A percentile compares a stretch with the other conserved stretches of the same genome.
phyloP scores from a whole-genome alignment of 2,329 filamentous ascomycete species.

The Cordyceps militaris region DNA sequence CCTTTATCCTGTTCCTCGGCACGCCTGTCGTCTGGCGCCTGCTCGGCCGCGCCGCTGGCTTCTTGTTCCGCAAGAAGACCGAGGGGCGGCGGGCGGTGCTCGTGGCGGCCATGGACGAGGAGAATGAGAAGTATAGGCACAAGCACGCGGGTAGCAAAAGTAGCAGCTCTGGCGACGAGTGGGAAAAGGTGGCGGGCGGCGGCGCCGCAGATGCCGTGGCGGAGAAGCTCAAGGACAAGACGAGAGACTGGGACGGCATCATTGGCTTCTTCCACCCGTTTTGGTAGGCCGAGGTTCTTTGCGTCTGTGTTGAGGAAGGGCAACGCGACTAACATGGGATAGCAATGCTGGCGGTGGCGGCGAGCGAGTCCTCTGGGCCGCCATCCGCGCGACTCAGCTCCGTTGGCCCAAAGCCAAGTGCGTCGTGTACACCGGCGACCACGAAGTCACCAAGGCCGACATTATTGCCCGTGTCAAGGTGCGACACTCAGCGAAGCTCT shows the following conservation, averaged over 20 bases:
- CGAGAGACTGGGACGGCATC: slow-evolving; percentile 68
- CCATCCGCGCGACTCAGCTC: slow-evolving; percentile 82
- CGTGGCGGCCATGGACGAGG: slow-evolving; percentile 42
- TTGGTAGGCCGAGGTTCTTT: slow-evolving; percentile 53
- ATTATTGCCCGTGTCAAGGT: slow-evolving; percentile 75
- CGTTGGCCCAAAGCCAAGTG: slow-evolving; percentile 85
- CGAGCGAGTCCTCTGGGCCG: slow-evolving; percentile 93
- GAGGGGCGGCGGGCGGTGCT: slow-evolving; percentile 54
- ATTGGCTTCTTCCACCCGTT: slow-evolving; percentile 98
- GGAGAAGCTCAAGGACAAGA: slow-evolving; percentile 30
- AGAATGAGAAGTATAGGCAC: slow-evolving; percentile 33
- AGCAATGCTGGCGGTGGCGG: slow-evolving; percentile 95
- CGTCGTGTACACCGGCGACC: slow-evolving; percentile 91
- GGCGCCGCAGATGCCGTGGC: slow-evolving; percentile 34
- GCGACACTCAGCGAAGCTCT: slow-evolving; percentile 16
- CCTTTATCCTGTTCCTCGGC: slow-evolving; percentile 26
- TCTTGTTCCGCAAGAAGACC: slow-evolving; percentile 55
- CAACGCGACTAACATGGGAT: not conserved
- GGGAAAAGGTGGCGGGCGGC: slow-evolving; percentile 56
- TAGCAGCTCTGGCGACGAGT: slow-evolving; percentile 50
- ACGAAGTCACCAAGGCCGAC: slow-evolving; percentile 72
- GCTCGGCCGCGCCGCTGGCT: slow-evolving; percentile 46
- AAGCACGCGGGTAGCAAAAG: slow-evolving; percentile 25
- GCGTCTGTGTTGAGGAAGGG: not conserved
- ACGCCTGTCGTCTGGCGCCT: slow-evolving; percentile 28